Evolutionary conservation across 2,329 filamentous ascomycete genomes (phyloP).

Genomic region (Sphaerostilbella broomeana): DNA sequence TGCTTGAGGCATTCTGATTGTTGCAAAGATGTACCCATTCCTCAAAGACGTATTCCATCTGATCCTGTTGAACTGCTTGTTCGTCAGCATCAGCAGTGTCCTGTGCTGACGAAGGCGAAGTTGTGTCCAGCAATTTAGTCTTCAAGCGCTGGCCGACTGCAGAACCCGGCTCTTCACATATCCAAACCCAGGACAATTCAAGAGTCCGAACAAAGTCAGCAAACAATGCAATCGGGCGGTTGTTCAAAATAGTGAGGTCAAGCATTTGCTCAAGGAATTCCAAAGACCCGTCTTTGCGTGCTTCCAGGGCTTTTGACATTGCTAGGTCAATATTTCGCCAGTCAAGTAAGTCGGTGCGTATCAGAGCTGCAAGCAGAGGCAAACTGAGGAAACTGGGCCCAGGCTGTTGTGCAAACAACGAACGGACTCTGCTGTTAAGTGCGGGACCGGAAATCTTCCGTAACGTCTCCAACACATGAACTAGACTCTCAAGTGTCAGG

Average conservation of each 20-base stretch:
- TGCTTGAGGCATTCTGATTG: constrained; percentile 68
- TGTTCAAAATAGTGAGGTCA: constrained; percentile 70
- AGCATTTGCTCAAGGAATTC: constrained; percentile 76
- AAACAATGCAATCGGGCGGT: constrained; percentile 69
- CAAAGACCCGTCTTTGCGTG: constrained; percentile 64
- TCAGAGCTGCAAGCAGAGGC: constrained; percentile 50
- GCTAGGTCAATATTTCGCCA: constrained; percentile 62
- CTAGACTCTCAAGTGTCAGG: constrained; percentile 53
- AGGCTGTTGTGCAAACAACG: constrained; percentile 51
- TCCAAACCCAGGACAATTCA: constrained; percentile 74
- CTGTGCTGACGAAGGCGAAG: constrained; percentile 31
- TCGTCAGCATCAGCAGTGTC: constrained; percentile 51
- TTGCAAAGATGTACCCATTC: constrained; percentile 86
- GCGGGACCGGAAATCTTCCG: constrained; percentile 52
- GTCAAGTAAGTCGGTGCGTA: constrained; percentile 55
- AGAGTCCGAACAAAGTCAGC: constrained; percentile 81
- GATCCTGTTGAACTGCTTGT: constrained; percentile 58
- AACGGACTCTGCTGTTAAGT: constrained; percentile 48
- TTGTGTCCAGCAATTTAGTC: constrained; percentile 45
- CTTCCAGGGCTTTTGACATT: constrained; percentile 64
- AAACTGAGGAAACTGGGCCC: constrained; percentile 50
- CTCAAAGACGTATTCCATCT: constrained; percentile 91
- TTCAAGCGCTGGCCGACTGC: constrained; percentile 64
- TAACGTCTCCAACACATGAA: constrained; percentile 55
- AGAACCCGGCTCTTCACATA: constrained; percentile 63